Evolutionary conservation across 1,139 yeast species (phyloP), one percentile per base, ranked within the genome.

Genomic region (Zhuliangozyma blackwelliae): DNA sequence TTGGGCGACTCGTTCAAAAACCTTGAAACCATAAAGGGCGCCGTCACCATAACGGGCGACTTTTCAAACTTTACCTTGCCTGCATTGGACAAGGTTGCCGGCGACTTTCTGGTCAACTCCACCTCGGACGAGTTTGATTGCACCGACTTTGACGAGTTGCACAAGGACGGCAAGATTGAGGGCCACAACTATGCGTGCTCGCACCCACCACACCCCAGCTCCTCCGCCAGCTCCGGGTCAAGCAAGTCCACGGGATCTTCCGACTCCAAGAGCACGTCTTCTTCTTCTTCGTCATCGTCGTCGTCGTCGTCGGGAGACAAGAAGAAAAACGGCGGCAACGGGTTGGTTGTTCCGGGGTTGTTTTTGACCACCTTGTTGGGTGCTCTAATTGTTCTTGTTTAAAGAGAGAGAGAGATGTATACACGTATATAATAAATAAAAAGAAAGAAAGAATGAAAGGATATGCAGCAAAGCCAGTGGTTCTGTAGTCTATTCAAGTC

Each of bases 121-220:
- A 64, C 69, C 32, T 56, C 61, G 38, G 63, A 63, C 32, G 66
- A 68, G 39, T 67, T 69, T 46, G 59, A 59, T 47, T 70, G 76
- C 55, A 38, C 52, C 25, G 59, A 40, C 25, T 67, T 66, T 52
- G 55, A 66, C 46, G 49, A 54, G 43, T 63, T 61, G 50, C 58
- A 62, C 41, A 46, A 54, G 33, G 47, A 45, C 37, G 57, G 60
- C 36, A 61, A 61, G 48, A 68, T 68, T 45, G 60, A 66, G 52
- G 75, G 75, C 41, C 72, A 70, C 60, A 67, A 68, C 61, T 67
- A 54, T 56, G 59, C 58, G 47, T 70, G 76, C 58, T 52, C 69
- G 21, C 59, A 70, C 32, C 70, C 72, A 33, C 41, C 48, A 34
- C 27, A 47, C 37, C 43, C 52, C 23, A 44, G 56, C 10, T 37